Conservation (phyloP, 768 basidiomycete species). For the Neoboletus magnificus region DNA sequence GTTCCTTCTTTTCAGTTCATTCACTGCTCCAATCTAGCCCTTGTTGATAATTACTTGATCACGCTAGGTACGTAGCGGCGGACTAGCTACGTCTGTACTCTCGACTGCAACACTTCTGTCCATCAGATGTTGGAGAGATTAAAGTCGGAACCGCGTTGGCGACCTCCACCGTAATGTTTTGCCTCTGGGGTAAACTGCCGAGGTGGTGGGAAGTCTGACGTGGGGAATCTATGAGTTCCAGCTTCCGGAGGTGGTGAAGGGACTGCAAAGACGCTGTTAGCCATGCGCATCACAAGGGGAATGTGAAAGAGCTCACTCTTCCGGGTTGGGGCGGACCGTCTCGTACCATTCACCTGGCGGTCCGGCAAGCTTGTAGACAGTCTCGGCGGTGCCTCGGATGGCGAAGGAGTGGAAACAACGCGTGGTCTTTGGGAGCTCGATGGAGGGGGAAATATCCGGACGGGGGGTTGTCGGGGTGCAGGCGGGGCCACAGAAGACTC, state of each 20-base stretch:
- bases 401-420: conserved; percentile 25
- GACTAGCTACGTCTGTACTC: not conserved
- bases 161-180: conserved; percentile 64
- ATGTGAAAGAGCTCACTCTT: conserved; percentile 42
- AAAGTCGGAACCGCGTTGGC: conserved; percentile 69
- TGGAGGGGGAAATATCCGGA: conserved; percentile 15
- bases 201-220: conserved; percentile 76
- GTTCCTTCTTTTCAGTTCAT: too few relatives aligned
- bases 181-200: conserved; percentile 50
- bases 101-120: not conserved
- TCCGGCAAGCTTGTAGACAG: conserved; percentile 9
- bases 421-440: conserved; percentile 22
- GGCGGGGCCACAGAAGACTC: conserved; percentile 35
- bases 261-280: conserved; percentile 34
- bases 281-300: not conserved
- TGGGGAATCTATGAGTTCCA: conserved; percentile 71
- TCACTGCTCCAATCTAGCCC: too few relatives aligned
- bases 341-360: conserved; percentile 29
- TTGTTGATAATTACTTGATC: not conserved
- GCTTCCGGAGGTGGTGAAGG: conserved; percentile 59
- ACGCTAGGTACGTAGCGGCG: not conserved
- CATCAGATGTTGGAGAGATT: conserved; percentile 42
- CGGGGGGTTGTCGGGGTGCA: conserved; percentile 30
- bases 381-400: conserved; percentile 17
- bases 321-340: conserved; percentile 37